phyloP scores from a whole-genome alignment of 257 asterid genomes.

The Striga asiatica region DNA sequence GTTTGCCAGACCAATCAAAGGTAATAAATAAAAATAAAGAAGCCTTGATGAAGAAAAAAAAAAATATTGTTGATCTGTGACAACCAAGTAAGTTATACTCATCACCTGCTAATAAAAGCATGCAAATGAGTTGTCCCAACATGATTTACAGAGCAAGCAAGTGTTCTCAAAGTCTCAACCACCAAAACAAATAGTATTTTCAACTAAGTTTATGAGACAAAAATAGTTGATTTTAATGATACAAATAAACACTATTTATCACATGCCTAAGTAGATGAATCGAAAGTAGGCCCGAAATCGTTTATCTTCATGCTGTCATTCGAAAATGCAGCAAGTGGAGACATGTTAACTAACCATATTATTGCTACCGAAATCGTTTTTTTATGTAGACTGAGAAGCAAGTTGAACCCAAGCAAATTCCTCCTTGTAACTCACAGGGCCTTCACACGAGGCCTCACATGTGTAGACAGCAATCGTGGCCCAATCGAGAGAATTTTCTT shows the following conservation, averaged over 20 bases:
- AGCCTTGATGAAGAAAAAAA: no score
- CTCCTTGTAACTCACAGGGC: slow-evolving; percentile 45
- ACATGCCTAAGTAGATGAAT: no score
- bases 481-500: slow-evolving; percentile 75
- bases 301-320: no score
- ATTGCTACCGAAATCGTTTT: neutral
- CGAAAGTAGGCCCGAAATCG: no score
- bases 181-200: no score
- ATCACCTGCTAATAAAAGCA: neutral
- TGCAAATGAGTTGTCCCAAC: neutral
- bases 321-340: no score
- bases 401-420: slow-evolving; percentile 89
- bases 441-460: slow-evolving; percentile 70
- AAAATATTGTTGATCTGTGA: neutral
- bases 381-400: slow-evolving; percentile 39
- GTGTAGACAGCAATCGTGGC: slow-evolving; percentile 73
- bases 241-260: no score
- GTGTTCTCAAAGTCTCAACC: no score
- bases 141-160: neutral
- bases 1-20: no score
- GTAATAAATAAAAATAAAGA: no score
- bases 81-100: neutral
- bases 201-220: no score
- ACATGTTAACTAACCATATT: neutral
- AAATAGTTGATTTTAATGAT: no score